These are phyloP conservation scores for Aspergillus versicolor DNA, from an alignment of 2,329 filamentous ascomycete species.

Conservation along the genomic window DNA sequence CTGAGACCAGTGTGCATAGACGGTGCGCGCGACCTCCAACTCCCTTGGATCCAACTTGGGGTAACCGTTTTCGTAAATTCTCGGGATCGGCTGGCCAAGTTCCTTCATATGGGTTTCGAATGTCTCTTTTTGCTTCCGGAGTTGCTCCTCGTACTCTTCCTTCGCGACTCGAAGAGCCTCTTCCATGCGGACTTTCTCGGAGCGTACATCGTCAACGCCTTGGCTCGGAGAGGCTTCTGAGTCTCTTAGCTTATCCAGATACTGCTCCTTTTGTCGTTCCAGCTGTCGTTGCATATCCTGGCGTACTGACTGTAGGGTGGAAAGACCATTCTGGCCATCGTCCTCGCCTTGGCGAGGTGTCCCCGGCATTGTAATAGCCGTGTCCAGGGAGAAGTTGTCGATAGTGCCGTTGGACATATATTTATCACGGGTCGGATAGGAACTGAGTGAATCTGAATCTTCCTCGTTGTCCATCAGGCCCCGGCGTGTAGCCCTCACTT, in stretches of 20 bases:
- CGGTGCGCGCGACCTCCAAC: constrained; percentile 65
- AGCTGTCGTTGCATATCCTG: constrained; percentile 83
- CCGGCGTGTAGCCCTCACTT: constrained; percentile 79
- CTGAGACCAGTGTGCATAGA: constrained; percentile 73
- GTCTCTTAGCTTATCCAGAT: constrained; percentile 71
- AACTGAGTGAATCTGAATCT: constrained; percentile 84
- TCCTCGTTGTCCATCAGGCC: constrained; percentile 65
- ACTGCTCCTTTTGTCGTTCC: constrained; percentile 81
- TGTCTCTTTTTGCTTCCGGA: constrained; percentile 77
- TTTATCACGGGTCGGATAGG: constrained; percentile 86
- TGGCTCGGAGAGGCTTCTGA: constrained; percentile 69
- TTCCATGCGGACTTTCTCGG: constrained; percentile 83
- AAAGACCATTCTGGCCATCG: constrained; percentile 54
- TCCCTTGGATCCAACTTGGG: constrained; percentile 68
- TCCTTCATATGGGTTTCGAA: constrained; percentile 83
- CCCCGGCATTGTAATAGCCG: constrained; percentile 87
- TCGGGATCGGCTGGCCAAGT: constrained; percentile 61
- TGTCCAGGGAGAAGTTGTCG: constrained; percentile 95
- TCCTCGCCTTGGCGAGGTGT: constrained; percentile 73
- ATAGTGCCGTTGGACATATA: constrained; percentile 93
- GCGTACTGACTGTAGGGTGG: constrained; percentile 69
- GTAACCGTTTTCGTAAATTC: constrained; percentile 45
- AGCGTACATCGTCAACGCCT: constrained; percentile 79
- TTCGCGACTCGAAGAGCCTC: constrained; percentile 74
- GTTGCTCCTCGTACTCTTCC: constrained; percentile 82